phyloP scores from a whole-genome alignment of 805 yeast species.

The Ogataea parapolymorpha region DNA sequence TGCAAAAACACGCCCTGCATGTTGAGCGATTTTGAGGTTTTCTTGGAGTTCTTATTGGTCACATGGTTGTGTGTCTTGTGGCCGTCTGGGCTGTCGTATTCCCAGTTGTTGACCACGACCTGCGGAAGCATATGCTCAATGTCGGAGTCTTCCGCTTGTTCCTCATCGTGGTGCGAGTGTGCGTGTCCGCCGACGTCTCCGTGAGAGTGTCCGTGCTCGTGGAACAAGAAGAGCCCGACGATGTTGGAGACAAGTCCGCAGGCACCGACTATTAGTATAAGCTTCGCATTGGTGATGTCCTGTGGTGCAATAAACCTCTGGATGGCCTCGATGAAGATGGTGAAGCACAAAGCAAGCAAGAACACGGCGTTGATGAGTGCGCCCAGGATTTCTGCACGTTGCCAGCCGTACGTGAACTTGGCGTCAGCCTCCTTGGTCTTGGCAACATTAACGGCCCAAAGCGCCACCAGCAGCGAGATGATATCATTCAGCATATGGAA shows the following conservation, averaged over 20 bases:
- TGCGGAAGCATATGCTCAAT: slow-evolving; percentile 29
- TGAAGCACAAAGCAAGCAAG: slow-evolving; percentile 83
- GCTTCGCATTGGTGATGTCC: slow-evolving; percentile 73
- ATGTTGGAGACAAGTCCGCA: slow-evolving; percentile 82
- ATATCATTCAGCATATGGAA: slow-evolving; percentile 98
- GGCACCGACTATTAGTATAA: slow-evolving; percentile 76
- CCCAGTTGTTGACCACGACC: slow-evolving; percentile 20
- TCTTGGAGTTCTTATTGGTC: slow-evolving; percentile 16
- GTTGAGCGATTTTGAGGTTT: slow-evolving; percentile 65
- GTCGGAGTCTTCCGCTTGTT: slow-evolving; percentile 21
- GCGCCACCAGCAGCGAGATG: slow-evolving; percentile 80
- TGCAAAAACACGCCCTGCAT: slow-evolving; percentile 97
- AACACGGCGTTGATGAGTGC: slow-evolving; percentile 94
- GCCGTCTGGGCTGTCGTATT: slow-evolving; percentile 9
- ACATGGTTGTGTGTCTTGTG: slow-evolving; percentile 27
- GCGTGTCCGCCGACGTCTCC: slow-evolving; percentile 30
- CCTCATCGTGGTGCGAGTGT: slow-evolving; percentile 14
- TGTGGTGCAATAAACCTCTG: slow-evolving; percentile 85
- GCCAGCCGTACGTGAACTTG: slow-evolving; percentile 95
- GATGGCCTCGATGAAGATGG: slow-evolving; percentile 88
- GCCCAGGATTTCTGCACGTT: slow-evolving; percentile 94
- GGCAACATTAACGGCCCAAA: slow-evolving; percentile 95
- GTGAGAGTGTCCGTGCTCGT: slow-evolving; percentile 72
- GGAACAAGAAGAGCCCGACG: slow-evolving; percentile 82
- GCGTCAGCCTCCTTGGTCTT: slow-evolving; percentile 78